phyloP scores from a whole-genome alignment of 1,284 basidiomycete species.

The Afroboletus lepidellus region DNA sequence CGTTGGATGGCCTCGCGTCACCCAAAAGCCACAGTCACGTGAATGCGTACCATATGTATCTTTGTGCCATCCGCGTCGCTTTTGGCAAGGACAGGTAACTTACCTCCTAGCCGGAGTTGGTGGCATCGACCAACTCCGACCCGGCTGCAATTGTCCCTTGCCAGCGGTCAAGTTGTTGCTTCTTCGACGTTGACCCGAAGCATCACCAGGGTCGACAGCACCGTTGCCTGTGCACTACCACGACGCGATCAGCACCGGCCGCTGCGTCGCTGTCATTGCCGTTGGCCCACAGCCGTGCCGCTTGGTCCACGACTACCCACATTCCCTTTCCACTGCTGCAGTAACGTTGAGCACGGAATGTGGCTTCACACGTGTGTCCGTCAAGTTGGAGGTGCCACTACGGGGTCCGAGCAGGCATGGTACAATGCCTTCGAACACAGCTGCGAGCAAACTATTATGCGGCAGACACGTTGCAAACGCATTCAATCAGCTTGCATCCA shows the following conservation, averaged over 20 bases:
- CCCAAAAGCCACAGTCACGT: slow-evolving; percentile 29
- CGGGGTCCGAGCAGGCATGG: not conserved
- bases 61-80: no score
- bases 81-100: no score
- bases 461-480: not conserved
- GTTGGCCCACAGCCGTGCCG: not conserved
- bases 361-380: not conserved
- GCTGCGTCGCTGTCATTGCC: no score
- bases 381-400: not conserved
- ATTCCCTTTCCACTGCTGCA: not conserved
- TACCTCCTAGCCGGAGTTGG: no score
- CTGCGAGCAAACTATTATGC: not conserved
- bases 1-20: slow-evolving; percentile 16
- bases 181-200: no score
- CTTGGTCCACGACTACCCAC: not conserved
- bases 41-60: slow-evolving; percentile 1
- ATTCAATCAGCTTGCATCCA: not conserved
- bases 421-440: not conserved
- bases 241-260: no score
- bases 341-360: not conserved
- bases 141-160: no score
- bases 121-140: no score
- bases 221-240: no score
- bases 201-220: no score
- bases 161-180: no score